Conservation (phyloP, 495 filamentous ascomycete genomes). For the Daldinia loculata region DNA sequence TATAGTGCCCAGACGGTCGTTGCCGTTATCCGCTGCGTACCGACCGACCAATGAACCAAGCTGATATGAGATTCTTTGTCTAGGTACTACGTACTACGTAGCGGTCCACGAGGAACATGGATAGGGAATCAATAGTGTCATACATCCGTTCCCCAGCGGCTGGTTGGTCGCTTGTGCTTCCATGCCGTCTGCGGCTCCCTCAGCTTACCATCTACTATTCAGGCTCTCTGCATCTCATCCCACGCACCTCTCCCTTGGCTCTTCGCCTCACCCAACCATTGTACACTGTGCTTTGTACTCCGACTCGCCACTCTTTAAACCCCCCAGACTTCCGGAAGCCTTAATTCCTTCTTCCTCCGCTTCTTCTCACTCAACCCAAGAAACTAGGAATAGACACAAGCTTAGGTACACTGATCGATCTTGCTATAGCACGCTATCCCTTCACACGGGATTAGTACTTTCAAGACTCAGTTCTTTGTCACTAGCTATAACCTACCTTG, state of each 20-base stretch:
- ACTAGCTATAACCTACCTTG: constrained; percentile 10
- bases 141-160: constrained; percentile 17
- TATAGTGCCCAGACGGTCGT: constrained; percentile 39
- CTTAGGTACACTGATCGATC: constrained; percentile 16
- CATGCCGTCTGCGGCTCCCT: constrained; percentile 39
- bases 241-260: constrained; percentile 40
- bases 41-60: constrained; percentile 30
- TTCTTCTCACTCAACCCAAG: constrained; percentile 30
- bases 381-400: constrained; percentile 24
- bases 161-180: constrained; percentile 30
- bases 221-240: constrained; percentile 42
- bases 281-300: constrained; percentile 41
- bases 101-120: constrained; percentile 32
- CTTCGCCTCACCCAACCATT: constrained; percentile 33
- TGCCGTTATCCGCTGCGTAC: constrained; percentile 36
- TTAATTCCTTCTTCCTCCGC: constrained; percentile 16
- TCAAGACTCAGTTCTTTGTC: constrained; percentile 29
- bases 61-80: constrained; percentile 25
- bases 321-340: constrained; percentile 19
- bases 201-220: constrained; percentile 45
- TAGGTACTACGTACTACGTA: constrained; percentile 33
- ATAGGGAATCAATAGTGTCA: constrained; percentile 29
- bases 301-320: constrained; percentile 33
- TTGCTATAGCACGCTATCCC: constrained; percentile 30
- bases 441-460: constrained; percentile 24